Conservation (phyloP, 129 eudicot species). For the Pulicaria dysenterica region DNA sequence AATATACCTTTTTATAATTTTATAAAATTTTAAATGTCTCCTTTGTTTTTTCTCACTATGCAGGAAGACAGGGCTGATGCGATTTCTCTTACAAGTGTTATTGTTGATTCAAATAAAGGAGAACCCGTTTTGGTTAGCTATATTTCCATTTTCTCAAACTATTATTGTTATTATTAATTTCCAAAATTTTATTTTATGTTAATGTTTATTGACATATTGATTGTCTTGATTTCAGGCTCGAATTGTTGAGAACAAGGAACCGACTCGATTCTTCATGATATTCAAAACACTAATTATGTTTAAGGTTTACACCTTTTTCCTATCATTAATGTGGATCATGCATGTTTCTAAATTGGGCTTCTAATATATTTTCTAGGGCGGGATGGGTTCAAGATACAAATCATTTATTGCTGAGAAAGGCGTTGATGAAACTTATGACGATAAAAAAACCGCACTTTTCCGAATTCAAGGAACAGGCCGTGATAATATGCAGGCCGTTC, state of each 20-base stretch:
- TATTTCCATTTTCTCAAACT: neutral
- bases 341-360: slow-evolving; percentile 24
- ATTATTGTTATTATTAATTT: neutral
- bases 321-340: neutral
- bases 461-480: slow-evolving; percentile 56
- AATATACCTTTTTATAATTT: neutral
- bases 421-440: slow-evolving; percentile 48
- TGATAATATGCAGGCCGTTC: slow-evolving; percentile 55
- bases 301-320: slow-evolving; percentile 36
- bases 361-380: slow-evolving; percentile 40
- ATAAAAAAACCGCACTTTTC: slow-evolving; percentile 49
- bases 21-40: neutral
- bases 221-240: slow-evolving; percentile 43
- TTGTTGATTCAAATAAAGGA: slow-evolving; percentile 54
- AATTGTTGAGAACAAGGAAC: slow-evolving; percentile 53
- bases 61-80: slow-evolving; percentile 64
- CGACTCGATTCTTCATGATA: slow-evolving; percentile 48
- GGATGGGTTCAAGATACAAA: slow-evolving; percentile 50
- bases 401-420: slow-evolving; percentile 41
- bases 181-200: neutral
- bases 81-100: slow-evolving; percentile 42
- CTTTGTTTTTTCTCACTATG: slow-evolving; percentile 16
- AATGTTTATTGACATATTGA: neutral
- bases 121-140: slow-evolving; percentile 52
- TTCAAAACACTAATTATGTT: slow-evolving; percentile 42